phyloP scores from a whole-genome alignment of 2,329 filamentous ascomycete genomes.

The Pseudogymnoascus sp. region DNA sequence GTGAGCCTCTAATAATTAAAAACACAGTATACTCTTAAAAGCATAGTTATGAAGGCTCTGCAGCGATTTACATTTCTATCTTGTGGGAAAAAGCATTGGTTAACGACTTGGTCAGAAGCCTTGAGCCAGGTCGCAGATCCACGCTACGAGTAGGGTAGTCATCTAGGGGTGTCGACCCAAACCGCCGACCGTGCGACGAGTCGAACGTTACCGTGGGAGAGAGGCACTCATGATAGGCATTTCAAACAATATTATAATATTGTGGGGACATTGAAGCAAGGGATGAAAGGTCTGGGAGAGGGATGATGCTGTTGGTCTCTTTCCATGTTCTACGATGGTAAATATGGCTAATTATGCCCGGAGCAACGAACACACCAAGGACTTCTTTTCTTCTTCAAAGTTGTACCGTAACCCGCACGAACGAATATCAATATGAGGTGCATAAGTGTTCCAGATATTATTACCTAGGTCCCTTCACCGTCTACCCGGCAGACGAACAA shows the following conservation, averaged over 20 bases:
- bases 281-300: neutral
- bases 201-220: neutral
- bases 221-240: neutral
- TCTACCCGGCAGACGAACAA: neutral
- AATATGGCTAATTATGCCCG: neutral
- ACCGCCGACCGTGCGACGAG: neutral
- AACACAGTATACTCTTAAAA: neutral
- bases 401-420: neutral
- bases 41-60: neutral
- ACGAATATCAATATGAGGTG: neutral
- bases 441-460: neutral
- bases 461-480: neutral
- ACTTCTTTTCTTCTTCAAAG: neutral
- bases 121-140: neutral
- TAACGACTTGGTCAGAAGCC: neutral
- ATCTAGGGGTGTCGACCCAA: slow-evolving; percentile 7
- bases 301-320: neutral
- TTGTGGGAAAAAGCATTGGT: neutral
- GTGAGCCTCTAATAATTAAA: neutral
- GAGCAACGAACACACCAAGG: neutral
- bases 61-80: neutral
- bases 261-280: neutral
- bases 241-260: neutral
- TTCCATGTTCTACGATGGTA: neutral
- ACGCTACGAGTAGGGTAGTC: slow-evolving; percentile 3